Conservation (phyloP, 2,329 filamentous ascomycete genomes). For the Clonostachys rosea region DNA sequence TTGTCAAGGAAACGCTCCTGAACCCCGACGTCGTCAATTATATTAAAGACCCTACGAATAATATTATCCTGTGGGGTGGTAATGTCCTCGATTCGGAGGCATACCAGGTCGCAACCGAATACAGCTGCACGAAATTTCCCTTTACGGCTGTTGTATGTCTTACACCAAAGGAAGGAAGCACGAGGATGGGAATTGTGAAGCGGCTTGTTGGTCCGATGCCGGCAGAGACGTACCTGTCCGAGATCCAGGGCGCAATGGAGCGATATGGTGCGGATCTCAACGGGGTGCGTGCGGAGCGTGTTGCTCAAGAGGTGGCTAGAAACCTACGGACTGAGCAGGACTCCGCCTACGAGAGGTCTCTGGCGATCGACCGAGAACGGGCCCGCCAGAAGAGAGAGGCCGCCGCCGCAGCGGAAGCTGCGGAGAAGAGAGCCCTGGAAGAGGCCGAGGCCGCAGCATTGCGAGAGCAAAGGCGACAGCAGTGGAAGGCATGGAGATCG, state of each 20-base stretch:
- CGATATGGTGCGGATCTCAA: constrained; percentile 74
- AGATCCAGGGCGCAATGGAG: constrained; percentile 68
- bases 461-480: constrained; percentile 38
- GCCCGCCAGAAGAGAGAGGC: constrained; percentile 73
- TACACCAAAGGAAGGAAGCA: constrained; percentile 77
- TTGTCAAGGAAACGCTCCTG: constrained; percentile 78
- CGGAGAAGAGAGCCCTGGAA: constrained; percentile 55
- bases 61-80: constrained; percentile 87
- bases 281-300: constrained; percentile 68
- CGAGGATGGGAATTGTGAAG: constrained; percentile 86
- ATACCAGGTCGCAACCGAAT: constrained; percentile 84
- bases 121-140: constrained; percentile 88
- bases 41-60: constrained; percentile 69
- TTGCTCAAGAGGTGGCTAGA: constrained; percentile 76
- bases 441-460: constrained; percentile 56
- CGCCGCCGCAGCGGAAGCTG: constrained; percentile 65
- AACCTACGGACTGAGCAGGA: constrained; percentile 85
- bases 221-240: constrained; percentile 66
- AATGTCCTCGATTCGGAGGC: constrained; percentile 91
- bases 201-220: constrained; percentile 71
- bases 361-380: constrained; percentile 84
- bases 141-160: constrained; percentile 84
- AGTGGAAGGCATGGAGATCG: constrained; percentile 81
- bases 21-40: constrained; percentile 69
- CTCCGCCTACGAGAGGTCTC: constrained; percentile 84